Conservation (phyloP, 2,329 filamentous ascomycete genomes). For the Xylaria sp. region DNA sequence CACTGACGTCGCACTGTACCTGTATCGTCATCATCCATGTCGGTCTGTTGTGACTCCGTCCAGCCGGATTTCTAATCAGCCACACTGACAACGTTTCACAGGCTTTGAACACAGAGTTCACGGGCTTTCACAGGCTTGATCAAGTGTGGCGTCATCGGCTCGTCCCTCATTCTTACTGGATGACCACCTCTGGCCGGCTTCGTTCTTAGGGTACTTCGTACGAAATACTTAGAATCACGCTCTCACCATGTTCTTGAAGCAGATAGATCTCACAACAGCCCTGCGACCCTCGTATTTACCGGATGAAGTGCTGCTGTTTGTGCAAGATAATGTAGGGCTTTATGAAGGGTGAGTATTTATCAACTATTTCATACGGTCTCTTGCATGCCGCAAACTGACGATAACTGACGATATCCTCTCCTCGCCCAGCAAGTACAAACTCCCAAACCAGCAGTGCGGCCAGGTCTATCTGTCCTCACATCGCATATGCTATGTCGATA, state of each 20-base stretch:
- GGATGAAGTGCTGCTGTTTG: constrained; percentile 91
- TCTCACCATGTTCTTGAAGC: constrained; percentile 80
- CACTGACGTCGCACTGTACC: not conserved
- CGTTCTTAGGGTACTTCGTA: not conserved
- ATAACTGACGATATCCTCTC: constrained; percentile 3
- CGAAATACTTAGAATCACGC: constrained; percentile 13
- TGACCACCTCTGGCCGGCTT: constrained; percentile 3
- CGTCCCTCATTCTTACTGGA: not conserved
- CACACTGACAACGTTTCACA: no score
- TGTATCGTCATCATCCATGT: no score
- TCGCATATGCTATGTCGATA: constrained; percentile 90
- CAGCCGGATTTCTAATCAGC: no score
- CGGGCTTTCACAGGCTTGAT: no score
- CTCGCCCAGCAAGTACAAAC: constrained; percentile 75
- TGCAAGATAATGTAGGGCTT: constrained; percentile 93
- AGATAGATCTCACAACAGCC: constrained; percentile 91
- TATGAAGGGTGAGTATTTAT: constrained; percentile 77
- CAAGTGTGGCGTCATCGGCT: not conserved
- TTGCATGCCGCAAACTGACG: constrained; percentile 1
- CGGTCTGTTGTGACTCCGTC: no score
- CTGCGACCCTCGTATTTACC: constrained; percentile 86
- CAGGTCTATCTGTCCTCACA: constrained; percentile 96
- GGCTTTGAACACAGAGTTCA: no score
- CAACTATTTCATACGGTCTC: not conserved
- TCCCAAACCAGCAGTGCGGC: constrained; percentile 88